These are phyloP conservation scores for Xylariaceae sp. DNA, from an alignment of 2,329 filamentous ascomycete species.

Conservation along the genomic window DNA sequence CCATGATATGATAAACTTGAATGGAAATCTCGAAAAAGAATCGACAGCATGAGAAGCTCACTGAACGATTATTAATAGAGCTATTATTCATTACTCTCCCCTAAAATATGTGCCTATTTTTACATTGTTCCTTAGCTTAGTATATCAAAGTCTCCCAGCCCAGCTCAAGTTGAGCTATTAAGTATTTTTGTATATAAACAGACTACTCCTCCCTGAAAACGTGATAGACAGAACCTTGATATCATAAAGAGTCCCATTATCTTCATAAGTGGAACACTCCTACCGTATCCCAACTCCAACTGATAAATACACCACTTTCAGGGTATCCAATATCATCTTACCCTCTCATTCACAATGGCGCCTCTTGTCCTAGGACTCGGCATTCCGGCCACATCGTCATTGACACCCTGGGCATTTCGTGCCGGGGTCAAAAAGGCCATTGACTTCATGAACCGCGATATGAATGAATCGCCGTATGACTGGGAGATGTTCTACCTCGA, in stretches of 20 bases:
- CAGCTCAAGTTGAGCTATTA: not conserved
- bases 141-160: too few species aligned
- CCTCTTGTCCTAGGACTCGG: not conserved
- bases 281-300: not conserved
- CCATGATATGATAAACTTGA: too few species aligned
- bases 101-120: too few species aligned
- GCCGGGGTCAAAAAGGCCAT: not conserved
- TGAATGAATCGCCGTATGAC: not conserved
- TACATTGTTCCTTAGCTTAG: not conserved
- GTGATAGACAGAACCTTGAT: not conserved
- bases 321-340: not conserved
- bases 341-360: not conserved
- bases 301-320: not conserved
- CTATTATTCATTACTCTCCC: too few species aligned
- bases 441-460: not conserved
- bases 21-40: not conserved
- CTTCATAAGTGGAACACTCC: not conserved
- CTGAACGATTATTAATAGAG: not conserved
- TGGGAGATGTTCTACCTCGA: not conserved
- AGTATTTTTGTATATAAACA: not conserved
- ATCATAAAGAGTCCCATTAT: not conserved
- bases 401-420: not conserved
- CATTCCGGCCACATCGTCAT: not conserved
- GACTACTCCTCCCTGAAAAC: not conserved
- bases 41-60: not conserved